Evolutionary conservation across 352 stramenopile genomes (phyloP).

Genomic region (Phytopythium vexans): DNA sequence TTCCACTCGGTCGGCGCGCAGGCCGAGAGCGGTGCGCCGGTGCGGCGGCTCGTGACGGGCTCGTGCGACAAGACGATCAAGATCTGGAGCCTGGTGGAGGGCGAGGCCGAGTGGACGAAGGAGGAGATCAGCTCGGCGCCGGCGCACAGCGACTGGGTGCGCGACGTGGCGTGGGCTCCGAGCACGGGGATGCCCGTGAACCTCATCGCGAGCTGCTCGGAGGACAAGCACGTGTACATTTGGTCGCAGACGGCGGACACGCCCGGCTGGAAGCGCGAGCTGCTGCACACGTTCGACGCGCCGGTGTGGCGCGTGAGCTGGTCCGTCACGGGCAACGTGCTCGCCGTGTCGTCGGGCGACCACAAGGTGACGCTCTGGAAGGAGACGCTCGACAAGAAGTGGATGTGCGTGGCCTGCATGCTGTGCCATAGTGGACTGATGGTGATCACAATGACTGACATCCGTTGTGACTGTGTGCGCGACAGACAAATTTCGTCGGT

Average conservation of each 20-base stretch:
- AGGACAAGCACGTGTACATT: slow-evolving; percentile 93
- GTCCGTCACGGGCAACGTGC: slow-evolving; percentile 97
- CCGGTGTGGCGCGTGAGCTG: slow-evolving; percentile 99
- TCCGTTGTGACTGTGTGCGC: slow-evolving; percentile 10
- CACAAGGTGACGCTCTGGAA: slow-evolving; percentile 99
- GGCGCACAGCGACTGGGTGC: slow-evolving; percentile 94
- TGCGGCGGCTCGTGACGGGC: slow-evolving; percentile 91
- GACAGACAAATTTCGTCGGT: slow-evolving; percentile 87
- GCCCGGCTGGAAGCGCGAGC: slow-evolving; percentile 87
- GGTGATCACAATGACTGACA: background rate
- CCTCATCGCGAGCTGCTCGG: slow-evolving; percentile 90
- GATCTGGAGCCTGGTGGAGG: slow-evolving; percentile 89
- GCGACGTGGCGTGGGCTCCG: slow-evolving; percentile 98
- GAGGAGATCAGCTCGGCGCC: slow-evolving; percentile 68
- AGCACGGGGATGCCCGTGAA: slow-evolving; percentile 91
- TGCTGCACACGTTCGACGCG: slow-evolving; percentile 94
- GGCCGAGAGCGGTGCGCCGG: slow-evolving; percentile 30
- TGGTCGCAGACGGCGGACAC: slow-evolving; percentile 90
- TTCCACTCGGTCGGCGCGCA: slow-evolving; percentile 66
- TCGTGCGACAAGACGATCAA: slow-evolving; percentile 98
- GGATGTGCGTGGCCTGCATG: slow-evolving; percentile 65
- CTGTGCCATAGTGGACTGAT: too few species aligned
- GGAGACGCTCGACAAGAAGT: slow-evolving; percentile 95
- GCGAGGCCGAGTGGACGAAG: slow-evolving; percentile 77
- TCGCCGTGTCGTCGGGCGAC: slow-evolving; percentile 97